phyloP scores from a whole-genome alignment of 2,329 filamentous ascomycete species.

The Ophiocordyceps australis region DNA sequence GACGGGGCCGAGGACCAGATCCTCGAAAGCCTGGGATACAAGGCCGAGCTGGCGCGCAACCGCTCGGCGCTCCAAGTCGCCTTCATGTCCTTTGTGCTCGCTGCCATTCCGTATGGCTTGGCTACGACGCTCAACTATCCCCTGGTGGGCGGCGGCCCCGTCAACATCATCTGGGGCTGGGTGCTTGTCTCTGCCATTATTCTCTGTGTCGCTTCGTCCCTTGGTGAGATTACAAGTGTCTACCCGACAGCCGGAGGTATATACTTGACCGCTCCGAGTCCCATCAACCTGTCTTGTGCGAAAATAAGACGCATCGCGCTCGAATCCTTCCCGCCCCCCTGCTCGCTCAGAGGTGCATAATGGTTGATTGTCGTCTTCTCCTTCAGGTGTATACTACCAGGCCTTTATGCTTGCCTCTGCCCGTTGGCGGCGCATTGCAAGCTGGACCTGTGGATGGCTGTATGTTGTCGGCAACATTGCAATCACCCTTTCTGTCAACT shows the following conservation, averaged over 20 bases:
- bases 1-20: conserved; percentile 38
- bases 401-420: conserved; percentile 54
- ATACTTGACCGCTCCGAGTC: conserved; percentile 2
- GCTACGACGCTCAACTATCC: conserved; percentile 54
- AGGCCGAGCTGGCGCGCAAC: conserved; percentile 43
- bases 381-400: conserved; percentile 50
- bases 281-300: too few relatives aligned
- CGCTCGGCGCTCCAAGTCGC: conserved; percentile 51
- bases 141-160: conserved; percentile 45
- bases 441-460: conserved; percentile 59
- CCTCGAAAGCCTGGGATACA: conserved; percentile 47
- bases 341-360: conserved; percentile 2
- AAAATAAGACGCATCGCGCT: neutral
- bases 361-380: conserved; percentile 5
- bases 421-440: conserved; percentile 40
- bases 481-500: conserved; percentile 70
- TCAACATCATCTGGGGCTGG: conserved; percentile 59
- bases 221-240: conserved; percentile 58
- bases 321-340: neutral
- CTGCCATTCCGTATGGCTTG: conserved; percentile 57
- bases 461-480: conserved; percentile 68
- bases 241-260: conserved; percentile 57
- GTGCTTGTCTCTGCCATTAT: conserved; percentile 50
- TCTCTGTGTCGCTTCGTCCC: conserved; percentile 49
- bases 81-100: conserved; percentile 62